phyloP scores from a whole-genome alignment of 2,329 filamentous ascomycete species.

The Xylaria sp. region DNA sequence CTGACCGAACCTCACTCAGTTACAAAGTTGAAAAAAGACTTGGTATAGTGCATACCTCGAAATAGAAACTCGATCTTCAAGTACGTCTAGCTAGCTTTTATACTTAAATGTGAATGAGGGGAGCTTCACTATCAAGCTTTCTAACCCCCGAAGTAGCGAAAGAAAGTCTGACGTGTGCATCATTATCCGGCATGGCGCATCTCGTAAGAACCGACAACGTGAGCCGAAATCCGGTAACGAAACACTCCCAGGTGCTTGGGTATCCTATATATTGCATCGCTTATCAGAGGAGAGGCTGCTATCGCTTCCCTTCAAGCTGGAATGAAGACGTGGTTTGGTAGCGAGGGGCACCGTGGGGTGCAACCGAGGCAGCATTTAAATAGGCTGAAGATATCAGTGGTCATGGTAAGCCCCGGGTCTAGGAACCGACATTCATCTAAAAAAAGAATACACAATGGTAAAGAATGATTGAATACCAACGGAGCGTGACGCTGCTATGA shows the following conservation, averaged over 20 bases:
- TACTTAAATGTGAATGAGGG: background rate
- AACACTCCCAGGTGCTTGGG: conserved; percentile 12
- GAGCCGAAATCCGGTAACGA: background rate
- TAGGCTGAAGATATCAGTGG: conserved; percentile 15
- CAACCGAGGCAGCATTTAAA: conserved; percentile 4
- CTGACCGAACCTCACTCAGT: background rate
- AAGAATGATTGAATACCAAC: background rate
- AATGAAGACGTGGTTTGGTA: background rate
- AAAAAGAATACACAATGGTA: background rate
- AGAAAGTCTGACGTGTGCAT: background rate
- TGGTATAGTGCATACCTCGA: background rate
- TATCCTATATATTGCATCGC: conserved; percentile 6
- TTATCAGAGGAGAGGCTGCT: background rate
- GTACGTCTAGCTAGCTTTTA: background rate
- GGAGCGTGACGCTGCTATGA: background rate
- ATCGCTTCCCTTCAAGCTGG: background rate
- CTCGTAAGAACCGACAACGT: background rate
- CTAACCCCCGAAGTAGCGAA: background rate
- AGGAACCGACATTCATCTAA: background rate
- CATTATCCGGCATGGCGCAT: conserved; percentile 20
- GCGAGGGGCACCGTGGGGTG: conserved; percentile 2
- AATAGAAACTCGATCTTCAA: background rate
- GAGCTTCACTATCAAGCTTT: background rate
- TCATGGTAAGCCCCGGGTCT: background rate
- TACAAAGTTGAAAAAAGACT: background rate